Base-by-base conservation (phyloP, 176 grass and related monocot genomes). In the Lolium rigidum region DNA sequence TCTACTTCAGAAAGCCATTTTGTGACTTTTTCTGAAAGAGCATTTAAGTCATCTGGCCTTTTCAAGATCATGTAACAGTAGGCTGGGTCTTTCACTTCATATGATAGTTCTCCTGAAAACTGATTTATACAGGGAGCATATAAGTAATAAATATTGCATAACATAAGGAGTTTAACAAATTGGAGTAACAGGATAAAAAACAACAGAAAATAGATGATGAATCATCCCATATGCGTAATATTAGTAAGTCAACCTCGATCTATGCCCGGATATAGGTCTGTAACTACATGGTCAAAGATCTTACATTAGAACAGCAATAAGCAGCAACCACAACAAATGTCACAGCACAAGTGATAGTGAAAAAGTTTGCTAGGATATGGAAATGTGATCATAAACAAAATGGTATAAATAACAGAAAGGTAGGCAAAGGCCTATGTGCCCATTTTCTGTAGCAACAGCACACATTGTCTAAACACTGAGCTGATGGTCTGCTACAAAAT, bases 1-100 rank as follows among this genome's bases (percentile, higher is more conserved):
- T 98, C 96, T 79, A 98, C 93, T 76, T 94, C 87, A 87, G 88
- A 94, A 85, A 98, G 86, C 91, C 90, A 95, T 90, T 86, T 92
- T 66, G 91, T 88, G 81, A 98, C 65, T 83, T 92, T 87, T 13
- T 70, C 84, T 77, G 93, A 94, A 82, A 98, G 88, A 86, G 90
- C 48, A 47, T 87, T 92, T 43, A 43, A 43, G 41, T 43, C 41
- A 91, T 94, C 82, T 86, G 96, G 91, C 88, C 86, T 92, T 89
- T 91, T 95, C 78, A 95, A 68, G 79, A 95, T 79, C 35, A 76
- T 80, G 39, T 92, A 95, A 35, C 90, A 94, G 86, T 90, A 95
- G 26, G 96, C 88, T 77, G 91, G 88, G 80, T 95, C 96, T 92
- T 98, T 98, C 87, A 95, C 76, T 85, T 98, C 92, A 82, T 89